Conservation (phyloP, 805 yeast species). For the Kluyveromyces nonfermentans region DNA sequence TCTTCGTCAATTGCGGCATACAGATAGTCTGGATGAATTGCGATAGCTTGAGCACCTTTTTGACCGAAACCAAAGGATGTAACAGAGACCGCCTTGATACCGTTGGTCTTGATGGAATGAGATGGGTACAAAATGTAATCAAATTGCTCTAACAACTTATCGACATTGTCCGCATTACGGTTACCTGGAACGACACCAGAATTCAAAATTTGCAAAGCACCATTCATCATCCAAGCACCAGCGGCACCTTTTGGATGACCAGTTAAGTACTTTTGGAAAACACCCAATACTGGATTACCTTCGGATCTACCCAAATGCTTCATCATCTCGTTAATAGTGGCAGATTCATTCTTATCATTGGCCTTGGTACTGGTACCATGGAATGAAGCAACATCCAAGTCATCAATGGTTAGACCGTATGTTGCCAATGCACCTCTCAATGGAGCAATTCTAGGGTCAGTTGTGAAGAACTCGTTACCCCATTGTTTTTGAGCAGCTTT, state of each 20-base stretch:
- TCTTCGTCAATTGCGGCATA: slow-evolving; percentile 68
- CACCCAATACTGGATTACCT: slow-evolving; percentile 97
- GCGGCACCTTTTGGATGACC: slow-evolving; percentile 99
- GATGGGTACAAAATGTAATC: slow-evolving; percentile 92
- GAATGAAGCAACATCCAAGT: slow-evolving; percentile 93
- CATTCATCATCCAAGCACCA: slow-evolving; percentile 99
- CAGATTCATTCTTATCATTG: slow-evolving; percentile 95
- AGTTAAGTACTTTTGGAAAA: slow-evolving; percentile 96
- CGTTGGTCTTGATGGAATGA: slow-evolving; percentile 86
- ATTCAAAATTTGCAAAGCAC: slow-evolving; percentile 88
- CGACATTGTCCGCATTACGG: slow-evolving; percentile 96
- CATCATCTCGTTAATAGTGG: slow-evolving; percentile 87
- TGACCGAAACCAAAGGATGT: slow-evolving; percentile 99
- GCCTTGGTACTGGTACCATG: slow-evolving; percentile 99
- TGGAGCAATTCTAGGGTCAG: slow-evolving; percentile 93
- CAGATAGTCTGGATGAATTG: slow-evolving; percentile 87
- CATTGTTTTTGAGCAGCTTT: slow-evolving; percentile 85
- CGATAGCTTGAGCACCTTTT: slow-evolving; percentile 95
- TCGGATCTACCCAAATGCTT: slow-evolving; percentile 89
- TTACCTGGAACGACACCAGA: slow-evolving; percentile 96
- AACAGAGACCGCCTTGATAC: slow-evolving; percentile 92
- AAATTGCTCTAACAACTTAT: slow-evolving; percentile 67
- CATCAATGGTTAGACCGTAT: slow-evolving; percentile 88
- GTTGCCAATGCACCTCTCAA: slow-evolving; percentile 94
- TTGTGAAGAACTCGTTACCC: slow-evolving; percentile 90